Conservation (phyloP, 1,284 basidiomycete species). For the Ustanciosporium gigantosporum region DNA sequence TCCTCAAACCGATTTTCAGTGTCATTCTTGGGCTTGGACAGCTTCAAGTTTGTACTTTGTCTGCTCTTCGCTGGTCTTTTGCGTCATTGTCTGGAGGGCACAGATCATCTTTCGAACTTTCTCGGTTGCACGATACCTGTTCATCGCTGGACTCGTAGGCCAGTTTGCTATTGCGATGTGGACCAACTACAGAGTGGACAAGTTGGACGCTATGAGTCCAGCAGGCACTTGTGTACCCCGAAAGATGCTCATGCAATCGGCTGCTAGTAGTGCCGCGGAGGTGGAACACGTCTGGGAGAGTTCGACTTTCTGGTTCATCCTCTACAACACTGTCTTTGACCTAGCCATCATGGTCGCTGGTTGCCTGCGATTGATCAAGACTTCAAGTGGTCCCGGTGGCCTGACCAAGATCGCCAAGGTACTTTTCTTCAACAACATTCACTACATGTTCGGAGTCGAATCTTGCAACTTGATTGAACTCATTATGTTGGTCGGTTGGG, state of each 20-base stretch:
- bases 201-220: constrained; percentile 12
- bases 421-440: constrained; percentile 38
- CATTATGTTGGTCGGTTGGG: constrained; percentile 23
- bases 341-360: constrained; percentile 8
- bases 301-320: constrained; percentile 35
- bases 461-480: constrained; percentile 25
- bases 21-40: constrained; percentile 27
- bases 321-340: constrained; percentile 33
- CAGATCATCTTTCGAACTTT: constrained; percentile 25
- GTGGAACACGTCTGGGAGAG: constrained; percentile 15
- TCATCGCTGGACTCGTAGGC: constrained; percentile 8
- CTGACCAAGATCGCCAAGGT: constrained; percentile 27
- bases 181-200: constrained; percentile 23
- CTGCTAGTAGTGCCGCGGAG: neutral
- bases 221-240: constrained; percentile 20
- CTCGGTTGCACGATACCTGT: constrained; percentile 1
- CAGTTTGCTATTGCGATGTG: constrained; percentile 23
- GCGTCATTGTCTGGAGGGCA: constrained; percentile 26
- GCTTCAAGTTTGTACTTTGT: constrained; percentile 22
- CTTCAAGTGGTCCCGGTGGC: constrained; percentile 21
- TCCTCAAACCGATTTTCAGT: constrained; percentile 8
- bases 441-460: constrained; percentile 31
- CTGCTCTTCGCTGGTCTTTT: constrained; percentile 25
- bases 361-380: constrained; percentile 11
- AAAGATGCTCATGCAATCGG: neutral